Conservation (phyloP, 2,329 filamentous ascomycete genomes). For the Penicillium expansum region DNA sequence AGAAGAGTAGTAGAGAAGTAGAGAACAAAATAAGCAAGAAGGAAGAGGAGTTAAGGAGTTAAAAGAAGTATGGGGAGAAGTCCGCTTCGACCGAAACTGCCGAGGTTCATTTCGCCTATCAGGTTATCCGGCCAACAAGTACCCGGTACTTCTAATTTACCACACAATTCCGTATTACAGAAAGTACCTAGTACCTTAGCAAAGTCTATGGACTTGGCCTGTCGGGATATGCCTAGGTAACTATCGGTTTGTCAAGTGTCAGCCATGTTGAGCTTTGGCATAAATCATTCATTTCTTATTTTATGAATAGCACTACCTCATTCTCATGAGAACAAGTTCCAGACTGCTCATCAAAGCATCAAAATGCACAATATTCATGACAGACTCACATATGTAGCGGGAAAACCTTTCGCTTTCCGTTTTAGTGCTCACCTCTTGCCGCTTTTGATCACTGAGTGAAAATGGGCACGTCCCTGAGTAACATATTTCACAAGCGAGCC, state of each 20-base stretch:
- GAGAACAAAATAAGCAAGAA: neutral
- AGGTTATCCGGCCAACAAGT: conserved; percentile 12
- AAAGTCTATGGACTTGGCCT: neutral
- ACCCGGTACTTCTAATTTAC: conserved; percentile 6
- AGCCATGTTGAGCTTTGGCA: neutral
- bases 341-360: neutral
- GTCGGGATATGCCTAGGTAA: conserved; percentile 15
- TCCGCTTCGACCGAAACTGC: conserved; percentile 24
- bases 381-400: too few relatives aligned
- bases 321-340: neutral
- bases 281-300: neutral
- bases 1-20: neutral
- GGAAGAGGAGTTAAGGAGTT: neutral
- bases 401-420: too few relatives aligned
- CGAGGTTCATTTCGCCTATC: conserved; percentile 22
- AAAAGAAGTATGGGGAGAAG: conserved; percentile 7
- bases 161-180: accelerated
- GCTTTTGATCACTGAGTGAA: too few relatives aligned
- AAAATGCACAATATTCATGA: neutral
- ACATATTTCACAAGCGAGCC: too few relatives aligned
- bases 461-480: too few relatives aligned
- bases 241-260: neutral
- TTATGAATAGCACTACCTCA: neutral
- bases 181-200: conserved; percentile 10
- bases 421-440: too few relatives aligned